phyloP scores from a whole-genome alignment of 345 rosid species.

The Moringa oleifera region DNA sequence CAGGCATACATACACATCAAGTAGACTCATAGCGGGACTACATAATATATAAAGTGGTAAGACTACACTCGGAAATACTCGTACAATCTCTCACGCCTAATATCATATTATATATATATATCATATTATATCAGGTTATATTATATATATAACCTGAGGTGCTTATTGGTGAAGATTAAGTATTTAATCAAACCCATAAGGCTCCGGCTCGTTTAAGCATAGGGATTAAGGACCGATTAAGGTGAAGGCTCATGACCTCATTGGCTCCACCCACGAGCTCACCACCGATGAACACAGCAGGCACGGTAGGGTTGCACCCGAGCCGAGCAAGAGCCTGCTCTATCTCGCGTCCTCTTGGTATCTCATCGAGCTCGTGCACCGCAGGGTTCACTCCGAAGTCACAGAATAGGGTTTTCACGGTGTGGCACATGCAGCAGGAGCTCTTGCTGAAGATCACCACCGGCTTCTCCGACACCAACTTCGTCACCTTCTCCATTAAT shows the following conservation, averaged over 20 bases:
- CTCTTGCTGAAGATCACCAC: conserved; percentile 89
- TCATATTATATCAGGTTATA: no score
- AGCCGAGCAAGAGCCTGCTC: conserved; percentile 71
- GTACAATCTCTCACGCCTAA: no score
- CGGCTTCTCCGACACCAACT: conserved; percentile 66
- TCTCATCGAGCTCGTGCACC: conserved; percentile 67
- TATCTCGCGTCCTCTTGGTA: conserved; percentile 57
- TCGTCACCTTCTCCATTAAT: conserved; percentile 63
- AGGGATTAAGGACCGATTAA: conserved; percentile 63
- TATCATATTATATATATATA: no score
- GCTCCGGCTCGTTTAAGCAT: conserved; percentile 82
- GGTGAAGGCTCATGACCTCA: conserved; percentile 85
- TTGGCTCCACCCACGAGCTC: conserved; percentile 82
- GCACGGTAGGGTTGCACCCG: conserved; percentile 66
- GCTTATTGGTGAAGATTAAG: neutral
- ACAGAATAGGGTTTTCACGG: conserved; percentile 58
- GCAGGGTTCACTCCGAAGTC: conserved; percentile 76
- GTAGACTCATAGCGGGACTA: no score
- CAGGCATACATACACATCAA: no score
- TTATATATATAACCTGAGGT: no score
- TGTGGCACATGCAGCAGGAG: conserved; percentile 74
- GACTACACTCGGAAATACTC: no score
- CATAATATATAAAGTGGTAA: no score
- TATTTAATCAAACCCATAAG: conserved; percentile 46
- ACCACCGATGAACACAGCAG: conserved; percentile 76